These are phyloP conservation scores for Ambrosiella xylebori DNA, from an alignment of 2,329 filamentous ascomycete species.

Conservation along the genomic window DNA sequence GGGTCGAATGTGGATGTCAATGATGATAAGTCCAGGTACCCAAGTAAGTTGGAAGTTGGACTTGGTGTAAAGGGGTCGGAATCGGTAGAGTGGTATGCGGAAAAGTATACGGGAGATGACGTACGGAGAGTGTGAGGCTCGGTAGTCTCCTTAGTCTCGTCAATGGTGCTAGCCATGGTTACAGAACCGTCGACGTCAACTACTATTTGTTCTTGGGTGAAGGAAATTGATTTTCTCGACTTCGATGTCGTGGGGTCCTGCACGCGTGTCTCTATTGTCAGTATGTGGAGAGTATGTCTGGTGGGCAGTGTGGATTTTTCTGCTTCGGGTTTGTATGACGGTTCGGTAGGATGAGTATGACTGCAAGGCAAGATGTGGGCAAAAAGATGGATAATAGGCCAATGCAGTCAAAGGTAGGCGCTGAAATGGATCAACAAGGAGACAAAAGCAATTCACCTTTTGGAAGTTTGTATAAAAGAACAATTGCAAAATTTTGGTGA, in stretches of 20 bases:
- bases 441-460: constrained; percentile 7
- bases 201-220: constrained; percentile 72
- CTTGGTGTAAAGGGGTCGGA: neutral
- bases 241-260: constrained; percentile 24
- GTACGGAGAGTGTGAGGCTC: constrained; percentile 60
- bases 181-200: constrained; percentile 82
- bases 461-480: neutral
- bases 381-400: neutral
- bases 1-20: neutral
- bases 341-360: neutral
- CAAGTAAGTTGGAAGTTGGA: neutral
- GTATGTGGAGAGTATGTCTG: neutral
- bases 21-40: neutral
- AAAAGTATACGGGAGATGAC: constrained; percentile 24
- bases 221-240: constrained; percentile 83
- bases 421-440: neutral
- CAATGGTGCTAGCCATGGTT: constrained; percentile 53
- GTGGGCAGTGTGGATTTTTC: neutral
- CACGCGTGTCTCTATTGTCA: neutral
- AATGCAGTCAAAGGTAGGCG: neutral
- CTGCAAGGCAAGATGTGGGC: neutral
- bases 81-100: neutral
- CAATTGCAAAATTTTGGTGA: constrained; percentile 6
- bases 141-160: constrained; percentile 60
- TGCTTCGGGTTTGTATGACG: neutral